Percentiles rank a stretch among this genome's conserved stretches.
Evolutionary conservation across 108 stramenopile species (phyloP).

Genomic region (Pseudonitzschia pungens): DNA sequence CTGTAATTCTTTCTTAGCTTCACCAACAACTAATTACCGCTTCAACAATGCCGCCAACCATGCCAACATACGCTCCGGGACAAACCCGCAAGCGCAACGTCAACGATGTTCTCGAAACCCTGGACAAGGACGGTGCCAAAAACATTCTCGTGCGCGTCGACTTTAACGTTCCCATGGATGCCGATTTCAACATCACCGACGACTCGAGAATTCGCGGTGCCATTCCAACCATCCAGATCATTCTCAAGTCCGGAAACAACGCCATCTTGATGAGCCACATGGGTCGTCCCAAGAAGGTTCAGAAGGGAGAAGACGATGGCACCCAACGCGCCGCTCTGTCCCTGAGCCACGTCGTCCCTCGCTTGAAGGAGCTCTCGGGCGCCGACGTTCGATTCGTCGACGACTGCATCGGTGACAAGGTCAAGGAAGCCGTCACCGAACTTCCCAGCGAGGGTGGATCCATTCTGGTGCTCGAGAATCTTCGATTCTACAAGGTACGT

Average conservation of each 20-base stretch:
- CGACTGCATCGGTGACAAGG: slow-evolving; percentile 79
- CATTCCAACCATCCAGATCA: slow-evolving; percentile 78
- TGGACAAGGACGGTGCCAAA: slow-evolving; percentile 39
- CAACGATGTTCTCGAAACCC: slow-evolving; percentile 40
- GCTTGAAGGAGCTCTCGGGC: slow-evolving; percentile 76
- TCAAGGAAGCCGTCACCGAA: slow-evolving; percentile 31
- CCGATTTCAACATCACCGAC: slow-evolving; percentile 64
- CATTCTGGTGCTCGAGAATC: slow-evolving; percentile 90
- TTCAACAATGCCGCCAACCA: slow-evolving; percentile 4
- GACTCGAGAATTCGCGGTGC: slow-evolving; percentile 79
- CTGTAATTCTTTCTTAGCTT: too few species aligned
- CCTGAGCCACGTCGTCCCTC: slow-evolving; percentile 78
- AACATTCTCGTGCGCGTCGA: slow-evolving; percentile 83
- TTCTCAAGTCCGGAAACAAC: slow-evolving; percentile 62
- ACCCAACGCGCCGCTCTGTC: slow-evolving; percentile 58
- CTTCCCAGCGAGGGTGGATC: slow-evolving; percentile 51
- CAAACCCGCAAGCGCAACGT: slow-evolving; percentile 45
- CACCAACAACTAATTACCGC: too few species aligned
- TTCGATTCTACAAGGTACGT: slow-evolving; percentile 88
- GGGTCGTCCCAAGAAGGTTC: slow-evolving; percentile 77
- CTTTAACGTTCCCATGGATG: slow-evolving; percentile 86
- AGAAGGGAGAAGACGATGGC: slow-evolving; percentile 56
- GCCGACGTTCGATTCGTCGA: slow-evolving; percentile 66
- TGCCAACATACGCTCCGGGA: slow-evolving; percentile 13
- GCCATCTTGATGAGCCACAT: slow-evolving; percentile 81